A percentile compares a stretch with the other conserved stretches of the same genome.
These are phyloP conservation scores for Stentor roeselii DNA, from an alignment of 73 alveolate genomes.

Conservation along the genomic window DNA sequence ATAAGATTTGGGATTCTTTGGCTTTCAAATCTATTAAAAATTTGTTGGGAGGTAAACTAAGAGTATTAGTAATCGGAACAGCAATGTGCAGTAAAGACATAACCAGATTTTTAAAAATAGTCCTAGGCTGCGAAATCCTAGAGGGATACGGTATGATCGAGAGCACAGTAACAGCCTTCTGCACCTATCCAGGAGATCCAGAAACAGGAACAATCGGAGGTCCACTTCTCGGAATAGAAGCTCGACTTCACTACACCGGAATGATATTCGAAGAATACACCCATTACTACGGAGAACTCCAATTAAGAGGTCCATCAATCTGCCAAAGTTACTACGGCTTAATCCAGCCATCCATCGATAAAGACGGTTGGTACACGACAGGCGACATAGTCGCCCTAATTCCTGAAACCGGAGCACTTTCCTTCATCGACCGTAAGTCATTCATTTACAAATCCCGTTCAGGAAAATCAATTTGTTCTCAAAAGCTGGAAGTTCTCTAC, in stretches of 20 bases:
- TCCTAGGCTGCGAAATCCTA: conserved; percentile 39
- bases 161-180: conserved; percentile 19
- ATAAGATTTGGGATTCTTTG: conserved; percentile 39
- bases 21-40: conserved; percentile 42
- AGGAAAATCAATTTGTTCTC: conserved; percentile 81
- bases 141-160: conserved; percentile 71
- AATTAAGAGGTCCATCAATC: conserved; percentile 61
- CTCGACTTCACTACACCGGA: not conserved
- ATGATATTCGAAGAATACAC: not conserved
- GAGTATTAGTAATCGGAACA: conserved; percentile 59
- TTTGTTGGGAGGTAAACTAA: conserved; percentile 68
- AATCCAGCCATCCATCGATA: conserved; percentile 50
- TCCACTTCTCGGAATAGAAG: not conserved
- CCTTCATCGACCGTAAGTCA: conserved; percentile 83
- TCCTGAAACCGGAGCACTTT: conserved; percentile 65
- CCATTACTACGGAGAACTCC: not conserved
- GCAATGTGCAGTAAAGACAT: conserved; percentile 69
- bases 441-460: conserved; percentile 62
- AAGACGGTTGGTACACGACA: conserved; percentile 82
- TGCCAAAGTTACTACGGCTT: conserved; percentile 54
- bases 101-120: conserved; percentile 36
- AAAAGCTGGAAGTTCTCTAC: conserved; percentile 59
- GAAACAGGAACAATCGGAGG: not conserved
- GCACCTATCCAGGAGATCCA: not conserved
- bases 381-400: conserved; percentile 83